Evolutionary conservation across 2,329 filamentous ascomycete species (phyloP).

Genomic region (Claviceps pusilla): DNA sequence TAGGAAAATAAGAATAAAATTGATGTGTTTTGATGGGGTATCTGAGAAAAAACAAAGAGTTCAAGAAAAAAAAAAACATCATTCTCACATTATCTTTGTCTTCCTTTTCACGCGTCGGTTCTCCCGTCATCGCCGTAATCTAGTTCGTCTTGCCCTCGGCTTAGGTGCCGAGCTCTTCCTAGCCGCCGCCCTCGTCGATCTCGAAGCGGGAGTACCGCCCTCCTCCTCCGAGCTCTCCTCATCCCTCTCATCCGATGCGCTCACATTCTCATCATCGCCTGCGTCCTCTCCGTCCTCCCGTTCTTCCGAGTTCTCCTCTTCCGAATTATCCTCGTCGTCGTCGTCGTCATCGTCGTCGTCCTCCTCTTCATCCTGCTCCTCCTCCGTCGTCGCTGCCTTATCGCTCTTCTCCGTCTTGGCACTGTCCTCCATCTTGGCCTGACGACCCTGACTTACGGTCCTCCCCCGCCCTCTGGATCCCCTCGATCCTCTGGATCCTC

Average conservation of each 20-base stretch:
- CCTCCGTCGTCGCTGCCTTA: slow-evolving; percentile 19
- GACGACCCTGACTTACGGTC: slow-evolving; percentile 20
- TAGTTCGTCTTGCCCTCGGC: slow-evolving; percentile 2
- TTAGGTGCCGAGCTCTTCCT: slow-evolving; percentile 3
- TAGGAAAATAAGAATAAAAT: too few species aligned
- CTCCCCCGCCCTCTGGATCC: slow-evolving; percentile 28
- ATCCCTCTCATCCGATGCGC: slow-evolving; percentile 12
- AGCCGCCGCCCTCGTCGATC: slow-evolving; percentile 9
- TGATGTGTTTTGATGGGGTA: neutral
- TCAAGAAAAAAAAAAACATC: neutral
- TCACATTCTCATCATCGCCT: slow-evolving; percentile 19
- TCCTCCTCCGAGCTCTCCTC: slow-evolving; percentile 10
- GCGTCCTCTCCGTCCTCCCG: slow-evolving; percentile 17
- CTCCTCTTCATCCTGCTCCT: slow-evolving; percentile 14
- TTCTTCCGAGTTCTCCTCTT: neutral
- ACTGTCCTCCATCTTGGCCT: slow-evolving; percentile 20
- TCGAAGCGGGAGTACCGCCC: slow-evolving; percentile 22
- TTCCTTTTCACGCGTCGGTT: slow-evolving; percentile 8
- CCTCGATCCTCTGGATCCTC: slow-evolving; percentile 7
- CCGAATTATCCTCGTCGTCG: neutral
- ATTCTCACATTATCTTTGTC: neutral
- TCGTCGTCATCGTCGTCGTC: slow-evolving; percentile 13
- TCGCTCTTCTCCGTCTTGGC: slow-evolving; percentile 12
- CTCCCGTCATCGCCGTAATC: slow-evolving; percentile 2
- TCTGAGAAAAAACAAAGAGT: neutral